phyloP scores from a whole-genome alignment of 805 yeast genomes.

The Pichia pseudocactophila region DNA sequence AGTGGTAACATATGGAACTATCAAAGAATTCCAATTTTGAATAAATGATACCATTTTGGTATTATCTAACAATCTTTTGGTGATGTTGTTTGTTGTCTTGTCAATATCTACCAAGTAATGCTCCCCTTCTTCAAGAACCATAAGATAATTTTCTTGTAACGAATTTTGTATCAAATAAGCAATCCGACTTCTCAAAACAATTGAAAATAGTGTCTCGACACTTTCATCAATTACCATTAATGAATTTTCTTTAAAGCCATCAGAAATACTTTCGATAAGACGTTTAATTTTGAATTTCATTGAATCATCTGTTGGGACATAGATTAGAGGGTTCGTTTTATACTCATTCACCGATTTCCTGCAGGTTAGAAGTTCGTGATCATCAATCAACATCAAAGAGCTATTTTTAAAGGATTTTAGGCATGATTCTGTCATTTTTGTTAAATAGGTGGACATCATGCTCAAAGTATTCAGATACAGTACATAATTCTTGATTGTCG shows the following conservation, averaged over 20 bases:
- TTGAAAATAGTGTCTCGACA: constrained; percentile 32
- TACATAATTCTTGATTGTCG: constrained; percentile 44
- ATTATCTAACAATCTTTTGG: background rate
- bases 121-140: constrained; percentile 22
- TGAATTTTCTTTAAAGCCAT: constrained; percentile 7
- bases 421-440: constrained; percentile 40
- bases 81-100: background rate
- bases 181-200: constrained; percentile 29
- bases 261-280: constrained; percentile 5
- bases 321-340: constrained; percentile 14
- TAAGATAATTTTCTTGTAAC: constrained; percentile 33
- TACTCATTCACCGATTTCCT: constrained; percentile 17
- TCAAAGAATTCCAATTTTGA: constrained; percentile 52
- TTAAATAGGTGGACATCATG: constrained; percentile 49
- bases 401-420: constrained; percentile 20
- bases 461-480: constrained; percentile 67
- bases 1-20: constrained; percentile 49
- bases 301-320: constrained; percentile 10
- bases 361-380: constrained; percentile 21
- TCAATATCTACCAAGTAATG: background rate
- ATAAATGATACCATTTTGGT: constrained; percentile 35
- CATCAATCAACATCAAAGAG: constrained; percentile 26
- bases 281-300: constrained; percentile 6
- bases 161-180: constrained; percentile 28
- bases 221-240: constrained; percentile 32